Percentiles rank a stretch among this genome's conserved stretches.
These are phyloP conservation scores for Penicillium cataractarum DNA, from an alignment of 495 filamentous ascomycete species.

Conservation along the genomic window DNA sequence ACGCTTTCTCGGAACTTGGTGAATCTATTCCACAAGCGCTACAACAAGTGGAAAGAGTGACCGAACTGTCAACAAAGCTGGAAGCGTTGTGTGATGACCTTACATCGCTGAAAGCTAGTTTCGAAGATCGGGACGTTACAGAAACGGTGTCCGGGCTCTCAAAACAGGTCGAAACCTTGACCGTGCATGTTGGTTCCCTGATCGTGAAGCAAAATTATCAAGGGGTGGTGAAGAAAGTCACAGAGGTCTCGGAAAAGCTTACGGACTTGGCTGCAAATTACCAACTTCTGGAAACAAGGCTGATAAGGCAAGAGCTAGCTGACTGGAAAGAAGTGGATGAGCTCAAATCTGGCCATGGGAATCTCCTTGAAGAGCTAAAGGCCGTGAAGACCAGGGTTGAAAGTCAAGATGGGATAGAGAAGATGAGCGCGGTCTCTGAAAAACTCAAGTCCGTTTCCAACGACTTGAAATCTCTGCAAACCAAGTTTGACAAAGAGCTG, in stretches of 20 bases:
- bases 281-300: not conserved
- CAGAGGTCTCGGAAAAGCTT: not conserved
- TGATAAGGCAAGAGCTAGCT: not conserved
- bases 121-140: not conserved
- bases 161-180: not conserved
- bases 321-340: not conserved
- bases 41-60: not conserved
- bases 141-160: not conserved
- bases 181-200: not conserved
- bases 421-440: not conserved
- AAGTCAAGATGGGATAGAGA: not conserved
- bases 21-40: conserved; percentile 3
- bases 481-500: conserved; percentile 1
- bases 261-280: not conserved
- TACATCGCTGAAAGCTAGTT: not conserved
- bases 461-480: not conserved
- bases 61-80: not conserved
- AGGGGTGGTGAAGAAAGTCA: not conserved
- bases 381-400: not conserved
- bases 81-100: not conserved
- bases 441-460: not conserved
- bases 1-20: conserved; percentile 5
- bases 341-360: not conserved
- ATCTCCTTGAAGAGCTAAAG: not conserved
- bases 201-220: not conserved